phyloP scores from a whole-genome alignment of 1,139 yeast species.

The Arxiozyma heterogenica region DNA sequence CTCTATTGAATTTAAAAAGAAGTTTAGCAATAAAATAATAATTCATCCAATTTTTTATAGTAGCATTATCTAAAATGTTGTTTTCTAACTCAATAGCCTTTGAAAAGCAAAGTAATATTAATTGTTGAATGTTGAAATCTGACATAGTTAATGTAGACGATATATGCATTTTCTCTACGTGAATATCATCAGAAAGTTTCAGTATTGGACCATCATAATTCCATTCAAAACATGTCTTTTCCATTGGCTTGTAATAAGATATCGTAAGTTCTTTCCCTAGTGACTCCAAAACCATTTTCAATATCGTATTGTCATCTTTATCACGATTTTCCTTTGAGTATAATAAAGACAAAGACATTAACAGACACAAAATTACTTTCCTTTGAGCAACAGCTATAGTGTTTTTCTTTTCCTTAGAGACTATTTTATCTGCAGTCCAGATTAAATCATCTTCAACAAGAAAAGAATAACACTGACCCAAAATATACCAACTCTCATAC shows the following conservation, averaged over 20 bases:
- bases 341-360: constrained; percentile 50
- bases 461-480: constrained; percentile 74
- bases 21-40: constrained; percentile 54
- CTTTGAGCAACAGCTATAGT: constrained; percentile 59
- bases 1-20: constrained; percentile 39
- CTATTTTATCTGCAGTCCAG: constrained; percentile 83
- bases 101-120: constrained; percentile 32
- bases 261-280: constrained; percentile 24
- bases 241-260: constrained; percentile 51
- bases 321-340: neutral
- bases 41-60: constrained; percentile 47
- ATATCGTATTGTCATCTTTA: constrained; percentile 25
- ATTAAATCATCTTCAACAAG: constrained; percentile 81
- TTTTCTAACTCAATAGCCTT: constrained; percentile 32
- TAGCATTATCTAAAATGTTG: constrained; percentile 12
- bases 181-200: constrained; percentile 17
- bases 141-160: constrained; percentile 16
- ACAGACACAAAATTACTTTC: constrained; percentile 61
- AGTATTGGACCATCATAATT: constrained; percentile 15
- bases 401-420: constrained; percentile 51
- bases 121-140: constrained; percentile 24
- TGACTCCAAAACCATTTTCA: constrained; percentile 21
- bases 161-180: constrained; percentile 26
- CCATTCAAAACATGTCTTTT: constrained; percentile 29
- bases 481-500: constrained; percentile 75